phyloP scores from a whole-genome alignment of 352 stramenopile genomes.

The Vaucheria bursata region DNA sequence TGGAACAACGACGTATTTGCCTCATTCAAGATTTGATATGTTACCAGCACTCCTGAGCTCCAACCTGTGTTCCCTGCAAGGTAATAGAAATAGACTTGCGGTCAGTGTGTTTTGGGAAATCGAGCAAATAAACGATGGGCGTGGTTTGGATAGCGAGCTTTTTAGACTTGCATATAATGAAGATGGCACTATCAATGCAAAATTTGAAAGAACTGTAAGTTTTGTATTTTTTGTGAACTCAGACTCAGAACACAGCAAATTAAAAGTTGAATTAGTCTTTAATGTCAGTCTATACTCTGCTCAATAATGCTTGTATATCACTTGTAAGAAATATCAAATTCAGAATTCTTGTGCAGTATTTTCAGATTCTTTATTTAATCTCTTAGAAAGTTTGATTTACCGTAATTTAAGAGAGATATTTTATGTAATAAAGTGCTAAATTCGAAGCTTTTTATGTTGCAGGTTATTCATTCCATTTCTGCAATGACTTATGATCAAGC shows the following conservation, averaged over 20 bases:
- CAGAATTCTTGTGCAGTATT: too few species aligned
- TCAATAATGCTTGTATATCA: too few species aligned
- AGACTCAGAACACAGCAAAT: too few species aligned
- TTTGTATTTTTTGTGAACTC: conserved; percentile 6
- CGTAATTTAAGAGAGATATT: too few species aligned
- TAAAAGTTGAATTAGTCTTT: too few species aligned
- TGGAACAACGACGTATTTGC: conserved; percentile 90
- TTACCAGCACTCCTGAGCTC: conserved; percentile 72
- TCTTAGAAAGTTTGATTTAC: too few species aligned
- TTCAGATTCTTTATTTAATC: too few species aligned
- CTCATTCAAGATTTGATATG: conserved; percentile 81
- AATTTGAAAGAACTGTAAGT: conserved; percentile 52
- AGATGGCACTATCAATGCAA: conserved; percentile 42
- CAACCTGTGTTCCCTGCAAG: conserved; percentile 80
- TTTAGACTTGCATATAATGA: not conserved
- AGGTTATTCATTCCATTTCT: conserved; percentile 86
- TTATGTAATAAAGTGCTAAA: too few species aligned
- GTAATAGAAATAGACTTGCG: conserved; percentile 70
- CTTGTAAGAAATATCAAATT: too few species aligned
- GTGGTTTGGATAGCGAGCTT: not conserved
- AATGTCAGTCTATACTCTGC: too few species aligned
- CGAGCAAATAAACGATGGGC: conserved; percentile 20
- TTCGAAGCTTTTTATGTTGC: too few species aligned
- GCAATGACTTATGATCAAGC: conserved; percentile 80
- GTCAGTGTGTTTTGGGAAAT: conserved; percentile 82